Conservation (phyloP, 805 yeast species). For the Cyberlindnera saturnus region DNA sequence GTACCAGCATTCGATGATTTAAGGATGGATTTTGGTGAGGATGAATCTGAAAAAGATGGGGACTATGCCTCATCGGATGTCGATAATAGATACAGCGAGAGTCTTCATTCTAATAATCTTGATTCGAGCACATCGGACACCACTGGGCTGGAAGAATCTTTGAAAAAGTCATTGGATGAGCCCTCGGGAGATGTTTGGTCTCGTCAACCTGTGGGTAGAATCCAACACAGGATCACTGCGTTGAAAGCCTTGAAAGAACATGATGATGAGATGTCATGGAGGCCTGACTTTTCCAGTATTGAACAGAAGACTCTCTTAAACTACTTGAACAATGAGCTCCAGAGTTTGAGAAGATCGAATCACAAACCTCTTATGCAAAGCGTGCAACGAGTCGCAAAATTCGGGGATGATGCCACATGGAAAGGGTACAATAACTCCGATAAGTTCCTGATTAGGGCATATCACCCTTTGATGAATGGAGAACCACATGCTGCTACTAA, state of each 20-base stretch:
- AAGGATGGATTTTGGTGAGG: slow-evolving; percentile 18
- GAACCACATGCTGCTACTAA: background rate
- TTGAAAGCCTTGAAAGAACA: slow-evolving; percentile 12
- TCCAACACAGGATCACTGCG: slow-evolving; percentile 19
- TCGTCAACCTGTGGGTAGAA: slow-evolving; percentile 13
- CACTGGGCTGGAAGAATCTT: too few species aligned
- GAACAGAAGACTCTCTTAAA: slow-evolving; percentile 20
- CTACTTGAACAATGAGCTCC: slow-evolving; percentile 18
- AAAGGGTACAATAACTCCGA: background rate
- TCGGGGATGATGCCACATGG: background rate
- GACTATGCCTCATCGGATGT: background rate
- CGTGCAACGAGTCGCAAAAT: slow-evolving; percentile 5
- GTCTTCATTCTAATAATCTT: background rate
- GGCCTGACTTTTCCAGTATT: slow-evolving; percentile 9
- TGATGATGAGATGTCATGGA: slow-evolving; percentile 4
- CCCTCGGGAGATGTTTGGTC: background rate
- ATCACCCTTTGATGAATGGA: background rate
- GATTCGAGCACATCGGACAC: background rate
- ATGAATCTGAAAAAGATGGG: background rate
- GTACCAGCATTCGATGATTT: slow-evolving; percentile 22
- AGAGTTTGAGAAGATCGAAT: slow-evolving; percentile 14
- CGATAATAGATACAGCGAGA: background rate
- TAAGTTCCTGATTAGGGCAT: background rate
- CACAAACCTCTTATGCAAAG: slow-evolving; percentile 13
- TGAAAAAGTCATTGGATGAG: background rate